Evolutionary conservation across 148 eudicot species (phyloP), one percentile per base, ranked within the genome.

Genomic region (Camellia sinensis): DNA sequence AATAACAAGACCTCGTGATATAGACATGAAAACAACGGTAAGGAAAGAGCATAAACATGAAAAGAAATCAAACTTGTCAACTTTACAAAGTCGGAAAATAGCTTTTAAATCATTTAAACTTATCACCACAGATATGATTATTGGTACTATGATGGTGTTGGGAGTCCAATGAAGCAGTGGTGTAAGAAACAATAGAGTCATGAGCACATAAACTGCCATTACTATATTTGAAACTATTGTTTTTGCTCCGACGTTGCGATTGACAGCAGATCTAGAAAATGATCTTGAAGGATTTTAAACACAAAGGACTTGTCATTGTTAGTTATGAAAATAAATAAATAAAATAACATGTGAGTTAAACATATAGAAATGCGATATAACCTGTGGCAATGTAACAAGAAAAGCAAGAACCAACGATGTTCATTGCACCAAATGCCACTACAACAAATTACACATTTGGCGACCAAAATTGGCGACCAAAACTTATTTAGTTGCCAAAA

Each of bases 321-420:
- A 48, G 5, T 4, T 48, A 48, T 7, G 52, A 48, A 48, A 48
- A 7, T 4, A 5, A 48, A 48, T 48, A 29, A 29, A 29, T 29
- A 29, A 29, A 7, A 48, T 48, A 48, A 5, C 7, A 48, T 48
- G 5, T 48, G 52, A 48, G 52, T 48, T 48, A 48, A 7, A 48
- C 52, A 48, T 48, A 5, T 48, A 48, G 52, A 48, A 48, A 48
- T 4, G 52, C 7, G 52, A 48, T 29, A 29, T 76, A 48, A 89
- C 97, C 97, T 37, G 97, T 90, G 21, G 95, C 91, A 69, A 93
- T 88, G 68, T 89, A 93, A 86, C 97, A 90, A 3, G 97, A 93
- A 69, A 91, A 87, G 78, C 92, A 91, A 83, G 92, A 91, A 74
- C 97, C 95, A 70, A 89, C 95, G 86, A 93, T 89, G 83, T 93